These are phyloP conservation scores for Wickerhamiella bombiphila DNA, from an alignment of 805 yeast genomes.

Conservation along the genomic window DNA sequence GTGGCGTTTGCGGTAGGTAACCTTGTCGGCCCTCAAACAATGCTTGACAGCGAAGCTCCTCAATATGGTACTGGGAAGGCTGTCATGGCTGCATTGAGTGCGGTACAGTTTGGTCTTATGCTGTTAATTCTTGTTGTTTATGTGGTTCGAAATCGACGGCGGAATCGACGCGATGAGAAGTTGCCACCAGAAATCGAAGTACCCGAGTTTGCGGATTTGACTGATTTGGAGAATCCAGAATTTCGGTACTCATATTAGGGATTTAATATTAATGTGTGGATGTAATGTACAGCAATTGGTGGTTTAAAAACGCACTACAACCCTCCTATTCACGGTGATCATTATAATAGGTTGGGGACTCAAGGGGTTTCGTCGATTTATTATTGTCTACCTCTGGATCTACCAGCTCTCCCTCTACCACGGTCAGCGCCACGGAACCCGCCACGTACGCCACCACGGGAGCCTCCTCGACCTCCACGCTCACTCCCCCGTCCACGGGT, in stretches of 20 bases:
- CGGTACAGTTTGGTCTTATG: slow-evolving; percentile 25
- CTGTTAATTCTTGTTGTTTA: slow-evolving; percentile 16
- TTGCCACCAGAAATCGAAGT: slow-evolving; percentile 8
- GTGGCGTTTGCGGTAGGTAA: slow-evolving; percentile 42
- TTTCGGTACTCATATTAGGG: slow-evolving; percentile 33
- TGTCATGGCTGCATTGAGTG: slow-evolving; percentile 41
- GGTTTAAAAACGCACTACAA: too few species aligned
- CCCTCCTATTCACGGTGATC: too few species aligned
- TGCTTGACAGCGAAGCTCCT: slow-evolving; percentile 45
- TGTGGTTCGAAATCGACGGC: slow-evolving; percentile 17
- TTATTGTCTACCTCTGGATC: too few species aligned
- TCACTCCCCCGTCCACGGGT: slow-evolving; percentile 5
- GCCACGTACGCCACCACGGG: slow-evolving; percentile 4
- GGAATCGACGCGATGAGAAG: slow-evolving; percentile 7
- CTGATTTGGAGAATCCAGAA: slow-evolving; percentile 38
- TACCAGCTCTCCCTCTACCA: too few species aligned
- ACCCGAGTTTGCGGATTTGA: slow-evolving; percentile 32
- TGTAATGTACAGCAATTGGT: too few species aligned
- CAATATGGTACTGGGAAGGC: slow-evolving; percentile 41
- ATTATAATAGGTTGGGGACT: too few species aligned
- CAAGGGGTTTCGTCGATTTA: too few species aligned
- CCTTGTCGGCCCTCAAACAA: slow-evolving; percentile 47
- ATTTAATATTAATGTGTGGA: too few species aligned
- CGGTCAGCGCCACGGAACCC: slow-evolving; percentile 1
- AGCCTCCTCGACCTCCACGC: neutral